Percentiles rank a stretch among this genome's conserved stretches.
These are phyloP conservation scores for Phytopythium oedochilum DNA, from an alignment of 352 stramenopile species.

Conservation along the genomic window DNA sequence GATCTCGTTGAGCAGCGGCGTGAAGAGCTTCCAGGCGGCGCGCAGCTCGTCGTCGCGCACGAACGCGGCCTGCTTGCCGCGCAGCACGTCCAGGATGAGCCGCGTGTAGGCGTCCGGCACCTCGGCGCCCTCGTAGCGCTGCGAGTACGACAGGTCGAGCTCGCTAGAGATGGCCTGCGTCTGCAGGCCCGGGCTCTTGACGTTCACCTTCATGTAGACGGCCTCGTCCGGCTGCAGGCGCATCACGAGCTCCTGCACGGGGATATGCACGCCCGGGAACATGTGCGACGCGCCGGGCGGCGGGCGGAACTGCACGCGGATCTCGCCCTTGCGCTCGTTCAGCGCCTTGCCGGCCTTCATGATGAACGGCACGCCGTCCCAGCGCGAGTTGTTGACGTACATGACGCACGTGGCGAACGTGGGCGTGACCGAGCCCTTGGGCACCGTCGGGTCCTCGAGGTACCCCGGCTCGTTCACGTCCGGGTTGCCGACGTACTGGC, in stretches of 20 bases:
- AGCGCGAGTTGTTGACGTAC: slow-evolving; percentile 94
- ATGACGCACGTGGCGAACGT: slow-evolving; percentile 91
- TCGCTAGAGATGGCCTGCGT: slow-evolving; percentile 92
- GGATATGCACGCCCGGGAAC: slow-evolving; percentile 87
- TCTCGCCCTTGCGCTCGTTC: slow-evolving; percentile 96
- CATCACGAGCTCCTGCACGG: slow-evolving; percentile 96
- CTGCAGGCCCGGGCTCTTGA: slow-evolving; percentile 93
- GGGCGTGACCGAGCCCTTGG: slow-evolving; percentile 90
- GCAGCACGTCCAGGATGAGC: slow-evolving; percentile 96
- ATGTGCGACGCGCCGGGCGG: slow-evolving; percentile 87
- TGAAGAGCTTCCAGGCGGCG: slow-evolving; percentile 98
- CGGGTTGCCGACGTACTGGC: slow-evolving; percentile 93
- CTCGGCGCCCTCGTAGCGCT: slow-evolving; percentile 79
- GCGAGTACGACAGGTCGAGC: slow-evolving; percentile 95
- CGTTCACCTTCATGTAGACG: slow-evolving; percentile 97
- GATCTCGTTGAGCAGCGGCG: slow-evolving; percentile 95
- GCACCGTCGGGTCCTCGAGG: slow-evolving; percentile 94
- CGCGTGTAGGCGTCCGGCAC: slow-evolving; percentile 97
- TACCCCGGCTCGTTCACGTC: slow-evolving; percentile 90
- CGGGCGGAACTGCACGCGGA: slow-evolving; percentile 96
- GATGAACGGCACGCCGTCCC: slow-evolving; percentile 98
- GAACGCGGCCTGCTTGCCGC: slow-evolving; percentile 95
- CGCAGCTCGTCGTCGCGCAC: slow-evolving; percentile 96
- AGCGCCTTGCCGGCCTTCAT: slow-evolving; percentile 98
- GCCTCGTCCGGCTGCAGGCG: slow-evolving; percentile 95